Base-by-base conservation (phyloP, 148 eudicot species). In the Camellia lanceoleosa region DNA sequence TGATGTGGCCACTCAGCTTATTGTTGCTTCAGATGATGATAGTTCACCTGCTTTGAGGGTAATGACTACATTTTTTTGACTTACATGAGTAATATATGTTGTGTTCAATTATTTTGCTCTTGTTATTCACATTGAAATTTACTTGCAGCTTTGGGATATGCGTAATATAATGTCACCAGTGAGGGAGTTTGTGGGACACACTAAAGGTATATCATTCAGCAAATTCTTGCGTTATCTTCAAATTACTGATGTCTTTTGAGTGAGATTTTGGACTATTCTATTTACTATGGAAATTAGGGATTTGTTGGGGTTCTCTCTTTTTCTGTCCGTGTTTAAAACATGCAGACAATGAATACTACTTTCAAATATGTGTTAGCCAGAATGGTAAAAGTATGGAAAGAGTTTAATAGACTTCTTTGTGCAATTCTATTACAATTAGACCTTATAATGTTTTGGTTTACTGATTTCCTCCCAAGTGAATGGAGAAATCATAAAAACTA, bases 11-110 rank as follows among this genome's bases (percentile, higher is more conserved):
- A 96, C 99, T 49, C 98, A 92, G 80, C 91, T 96, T 72, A 84
- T 91, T 77, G 92, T 94, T 80, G 99, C 99, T 80, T 93, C 99
- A 55, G 99, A 96, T 92, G 99, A 96, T 77, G 98, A 96, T 84
- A 86, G 68, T 81, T 90, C 98, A 10, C 98, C 99, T 78, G 82
- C 94, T 64, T 87, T 96, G 42, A 91, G 88, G 90, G 99, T 94
- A 90, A 79, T 73, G 71, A 60, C 54, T 58, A 30, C 73, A 51
- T 3, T 15, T 58, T 58, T 10, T 14, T 63, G 18, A 5, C 6
- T 49, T 7, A 3, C 52, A 7, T 46, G 43, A 54, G 47, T 60
- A 73, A 54, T 38, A 30, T 38, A 54, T 23, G 75, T n/a, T 8
- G 0, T 16, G 23, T 55, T 7, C 47, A 16, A 42, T 56, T 16